Evolutionary conservation across 208 protist genomes (phyloP).

Genomic region (Acanthamoeba rhysodes): DNA sequence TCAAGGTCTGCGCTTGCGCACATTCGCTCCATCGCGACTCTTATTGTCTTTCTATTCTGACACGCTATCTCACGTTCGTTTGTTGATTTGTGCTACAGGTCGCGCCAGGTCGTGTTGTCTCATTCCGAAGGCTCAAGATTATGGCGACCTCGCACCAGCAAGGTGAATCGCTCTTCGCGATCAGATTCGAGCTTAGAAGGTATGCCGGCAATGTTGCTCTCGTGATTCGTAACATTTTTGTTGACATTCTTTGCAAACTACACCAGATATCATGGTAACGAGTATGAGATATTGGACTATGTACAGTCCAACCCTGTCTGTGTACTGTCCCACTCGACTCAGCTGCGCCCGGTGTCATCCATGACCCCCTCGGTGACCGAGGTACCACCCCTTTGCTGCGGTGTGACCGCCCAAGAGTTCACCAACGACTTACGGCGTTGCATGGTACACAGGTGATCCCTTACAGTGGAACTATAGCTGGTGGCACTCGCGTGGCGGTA

Average conservation of each 20-base stretch:
- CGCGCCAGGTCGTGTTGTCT: constrained; percentile 66
- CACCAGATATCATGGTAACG: constrained; percentile 70
- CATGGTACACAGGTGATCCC: constrained; percentile 74
- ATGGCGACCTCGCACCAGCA: constrained; percentile 83
- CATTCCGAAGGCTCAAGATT: constrained; percentile 84
- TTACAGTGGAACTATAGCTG: constrained; percentile 67
- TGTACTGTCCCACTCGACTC: constrained; percentile 82
- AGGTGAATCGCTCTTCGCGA: constrained; percentile 83
- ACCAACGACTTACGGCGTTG: neutral
- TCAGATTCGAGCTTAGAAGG: constrained; percentile 82
- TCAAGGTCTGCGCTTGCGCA: neutral
- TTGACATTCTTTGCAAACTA: neutral
- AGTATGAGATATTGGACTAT: constrained; percentile 76
- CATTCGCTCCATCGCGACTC: too few species aligned
- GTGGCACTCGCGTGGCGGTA: constrained; percentile 81
- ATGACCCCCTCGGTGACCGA: constrained; percentile 19
- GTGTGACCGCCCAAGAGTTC: neutral
- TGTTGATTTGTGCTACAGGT: constrained; percentile 6
- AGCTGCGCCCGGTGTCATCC: constrained; percentile 49
- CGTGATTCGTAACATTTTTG: neutral
- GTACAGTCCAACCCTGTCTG: constrained; percentile 81
- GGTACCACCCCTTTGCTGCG: neutral
- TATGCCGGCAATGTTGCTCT: neutral
- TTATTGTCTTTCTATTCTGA: neutral
- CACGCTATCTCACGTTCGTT: neutral